Base-by-base conservation (phyloP, 352 stramenopile genomes). In the Globisporangium paroecandrum region DNA sequence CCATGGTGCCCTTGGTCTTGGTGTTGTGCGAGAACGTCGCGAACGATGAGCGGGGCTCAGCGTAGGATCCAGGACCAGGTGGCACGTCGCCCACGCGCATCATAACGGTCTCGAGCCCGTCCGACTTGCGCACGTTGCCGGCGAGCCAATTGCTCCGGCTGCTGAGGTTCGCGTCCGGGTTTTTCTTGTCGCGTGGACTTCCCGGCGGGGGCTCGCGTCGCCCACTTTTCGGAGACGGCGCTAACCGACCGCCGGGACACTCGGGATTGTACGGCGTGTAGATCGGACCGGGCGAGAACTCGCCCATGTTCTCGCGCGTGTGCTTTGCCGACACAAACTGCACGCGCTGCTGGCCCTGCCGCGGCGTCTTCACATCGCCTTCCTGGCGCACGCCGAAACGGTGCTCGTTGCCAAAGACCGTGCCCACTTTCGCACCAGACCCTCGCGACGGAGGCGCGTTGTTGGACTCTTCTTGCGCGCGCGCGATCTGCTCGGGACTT, bases 211-310 rank as follows among this genome's bases (percentile, higher is more conserved):
- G 65, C 15, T 81, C 72, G 13, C 78, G 79, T 4, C 71, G 72
- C 3, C 62, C 65, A 2, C 55, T 73, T 22, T 73, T 75, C 2
- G 85, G 77, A 0, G 85, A 88, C 5, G 87, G 85, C 3, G 83
- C 87, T 2, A 94, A 66, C 20, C 85, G 72, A 0, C 85, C 87
- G 18, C 87, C 87, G 10, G 85, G 74, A 13, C 73, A 84, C n/a
- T 90, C 77, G 2, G 87, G 87, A 18, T 91, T 90, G 63, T 83
- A 86, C 47, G 85, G 83, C 22, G 75, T 70, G 72, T 94, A 94
- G 70, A 94, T 94, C 25, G 87, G 87, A 2, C 87, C 87, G 38
- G 87, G 87, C 9, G 87, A 94, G 68, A 93, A 94, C 76, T 93
- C 87, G 74, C 73, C 87, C 85, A 94, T 93, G 63, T 94, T 94